Base-by-base conservation (phyloP, 345 rosid genomes). In the Gossypium mustelinum region DNA sequence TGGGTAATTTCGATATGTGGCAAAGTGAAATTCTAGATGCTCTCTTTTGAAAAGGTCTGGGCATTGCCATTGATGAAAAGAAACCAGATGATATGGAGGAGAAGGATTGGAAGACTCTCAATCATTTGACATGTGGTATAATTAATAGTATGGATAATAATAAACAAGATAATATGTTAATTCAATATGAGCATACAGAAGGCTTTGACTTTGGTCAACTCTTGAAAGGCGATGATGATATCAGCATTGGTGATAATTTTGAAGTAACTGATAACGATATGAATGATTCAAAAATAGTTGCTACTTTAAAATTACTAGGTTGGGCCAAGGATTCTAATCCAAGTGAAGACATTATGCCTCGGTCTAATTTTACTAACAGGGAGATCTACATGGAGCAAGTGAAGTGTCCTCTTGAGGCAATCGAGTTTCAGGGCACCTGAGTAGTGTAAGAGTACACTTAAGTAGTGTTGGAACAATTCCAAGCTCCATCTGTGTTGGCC, bases 191-290 rank as follows among this genome's bases (percentile, higher is more conserved):
- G 44, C 79, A 76, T 48, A 76, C 68, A 5, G 74, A 78, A 72
- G 82, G 71, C 78, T 73, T 85, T 63, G 83, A 86, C 74, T 70
- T 89, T 50, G 76, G 83, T 76, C 83, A 77, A 76, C 83, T 89
- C 76, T 76, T 79, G n/a, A 86, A 85, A 45, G 77, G 66, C 78
- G 70, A 71, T 27, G 94, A 85, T 82, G 86, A 89, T 82, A 63
- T 84, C 70, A 89, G 76, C 48, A 73, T 63, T 73, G 87, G 85
- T 85, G 74, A 83, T 77, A 87, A 85, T 67, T 81, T 82, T 76
- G 92, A 91, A 78, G 95, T 92, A 77, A 94, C 98, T n/a, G 92
- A 91, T 6, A 85, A 88, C 52, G 99, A 95, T 81, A 82, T 91
- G 87, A 83, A 85, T 77, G 96, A 94, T 67, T 97, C 97, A 1